These are phyloP conservation scores for Coemansia aciculifera DNA, from an alignment of 192 early-diverging fungal species.

Conservation along the genomic window DNA sequence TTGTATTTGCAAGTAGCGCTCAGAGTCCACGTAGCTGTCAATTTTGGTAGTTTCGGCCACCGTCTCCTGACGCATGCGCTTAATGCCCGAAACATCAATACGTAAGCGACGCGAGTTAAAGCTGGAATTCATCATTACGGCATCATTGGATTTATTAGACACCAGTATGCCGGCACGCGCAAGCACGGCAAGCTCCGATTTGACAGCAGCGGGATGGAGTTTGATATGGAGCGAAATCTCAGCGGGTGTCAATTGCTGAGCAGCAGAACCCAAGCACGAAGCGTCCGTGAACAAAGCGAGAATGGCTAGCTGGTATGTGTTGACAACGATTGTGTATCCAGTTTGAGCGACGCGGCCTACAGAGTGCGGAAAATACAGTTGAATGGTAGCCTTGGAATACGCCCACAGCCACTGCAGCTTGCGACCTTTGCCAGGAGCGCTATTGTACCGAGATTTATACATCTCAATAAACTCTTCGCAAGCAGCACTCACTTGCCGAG, in stretches of 20 bases:
- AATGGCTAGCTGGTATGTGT: conserved; percentile 90
- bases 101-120: conserved; percentile 79
- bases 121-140: conserved; percentile 62
- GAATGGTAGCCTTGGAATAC: conserved; percentile 33
- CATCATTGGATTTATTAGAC: neutral
- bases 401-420: conserved; percentile 23
- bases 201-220: neutral
- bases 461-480: neutral
- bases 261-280: conserved; percentile 40
- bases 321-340: conserved; percentile 56
- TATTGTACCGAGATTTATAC: neutral
- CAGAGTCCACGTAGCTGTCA: conserved; percentile 73
- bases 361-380: conserved; percentile 85
- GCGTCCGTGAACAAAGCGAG: conserved; percentile 76
- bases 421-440: neutral
- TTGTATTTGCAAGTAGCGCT: neutral
- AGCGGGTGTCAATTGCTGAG: conserved; percentile 53
- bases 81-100: conserved; percentile 80
- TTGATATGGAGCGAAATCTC: conserved; percentile 49
- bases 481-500: neutral
- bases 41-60: conserved; percentile 74
- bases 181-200: neutral
- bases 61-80: conserved; percentile 76
- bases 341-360: conserved; percentile 66
- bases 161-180: neutral